phyloP scores from a whole-genome alignment of 2,329 filamentous ascomycete species.

The Ophiostoma sp. region DNA sequence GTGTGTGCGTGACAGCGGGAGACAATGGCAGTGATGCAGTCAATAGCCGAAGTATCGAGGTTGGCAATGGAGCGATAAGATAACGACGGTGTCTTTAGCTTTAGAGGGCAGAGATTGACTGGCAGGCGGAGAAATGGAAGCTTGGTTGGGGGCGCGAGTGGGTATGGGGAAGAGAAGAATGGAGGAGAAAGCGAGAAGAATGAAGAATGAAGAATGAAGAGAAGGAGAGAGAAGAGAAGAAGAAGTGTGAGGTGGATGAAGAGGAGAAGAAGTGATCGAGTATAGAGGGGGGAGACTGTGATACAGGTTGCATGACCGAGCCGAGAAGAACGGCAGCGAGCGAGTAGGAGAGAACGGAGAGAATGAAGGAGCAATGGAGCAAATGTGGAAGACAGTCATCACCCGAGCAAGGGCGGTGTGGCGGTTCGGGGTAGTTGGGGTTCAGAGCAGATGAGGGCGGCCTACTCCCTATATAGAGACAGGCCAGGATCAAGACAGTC shows the following conservation, averaged over 20 bases:
- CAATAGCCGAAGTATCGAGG: constrained; percentile 5
- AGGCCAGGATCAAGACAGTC: not conserved
- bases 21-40: not conserved
- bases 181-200: not conserved
- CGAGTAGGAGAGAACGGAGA: not conserved
- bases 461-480: too few species aligned
- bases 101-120: not conserved
- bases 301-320: constrained; percentile 4
- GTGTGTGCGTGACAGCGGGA: not conserved
- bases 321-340: constrained; percentile 7
- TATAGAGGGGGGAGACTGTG: too few species aligned
- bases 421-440: not conserved
- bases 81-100: not conserved
- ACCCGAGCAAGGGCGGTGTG: constrained; percentile 13
- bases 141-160: not conserved
- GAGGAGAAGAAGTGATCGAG: not conserved
- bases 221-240: not conserved
- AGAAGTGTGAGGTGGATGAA: not conserved
- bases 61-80: not conserved
- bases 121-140: constrained; percentile 10
- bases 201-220: not conserved
- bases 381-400: not conserved
- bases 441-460: not conserved
- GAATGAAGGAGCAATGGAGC: not conserved
- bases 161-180: not conserved